phyloP scores from a whole-genome alignment of 202 grass and related monocot species.

The Bolboschoenoplectus hybrid region DNA sequence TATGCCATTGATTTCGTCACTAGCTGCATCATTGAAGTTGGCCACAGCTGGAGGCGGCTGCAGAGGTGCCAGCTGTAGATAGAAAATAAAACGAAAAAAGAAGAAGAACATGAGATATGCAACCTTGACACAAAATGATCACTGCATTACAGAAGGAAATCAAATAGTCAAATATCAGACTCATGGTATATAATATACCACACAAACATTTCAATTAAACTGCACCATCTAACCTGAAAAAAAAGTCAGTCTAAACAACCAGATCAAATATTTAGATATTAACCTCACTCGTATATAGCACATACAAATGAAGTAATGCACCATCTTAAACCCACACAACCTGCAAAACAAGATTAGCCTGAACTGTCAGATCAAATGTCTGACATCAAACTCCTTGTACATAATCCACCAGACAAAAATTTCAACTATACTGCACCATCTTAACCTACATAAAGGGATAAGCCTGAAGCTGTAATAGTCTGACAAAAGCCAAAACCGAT shows the following conservation, averaged over 20 bases:
- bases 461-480: background rate
- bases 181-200: background rate
- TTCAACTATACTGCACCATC: constrained; percentile 16
- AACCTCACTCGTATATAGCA: background rate
- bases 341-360: background rate
- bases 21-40: constrained; percentile 43
- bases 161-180: background rate
- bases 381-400: background rate
- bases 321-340: background rate
- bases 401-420: background rate
- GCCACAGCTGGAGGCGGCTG: constrained; percentile 43
- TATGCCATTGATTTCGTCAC: constrained; percentile 38
- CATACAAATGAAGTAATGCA: background rate
- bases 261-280: constrained; percentile 6
- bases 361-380: constrained; percentile 27
- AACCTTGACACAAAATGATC: constrained; percentile 13
- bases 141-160: background rate
- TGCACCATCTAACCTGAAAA: constrained; percentile 2
- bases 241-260: background rate
- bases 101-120: background rate
- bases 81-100: background rate
- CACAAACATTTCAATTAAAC: constrained; percentile 4
- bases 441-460: background rate
- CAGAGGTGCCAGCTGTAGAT: constrained; percentile 40
- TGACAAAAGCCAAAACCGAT: background rate